Evolutionary conservation across 108 stramenopile species (phyloP).

Genomic region (Cyclotella atomus): DNA sequence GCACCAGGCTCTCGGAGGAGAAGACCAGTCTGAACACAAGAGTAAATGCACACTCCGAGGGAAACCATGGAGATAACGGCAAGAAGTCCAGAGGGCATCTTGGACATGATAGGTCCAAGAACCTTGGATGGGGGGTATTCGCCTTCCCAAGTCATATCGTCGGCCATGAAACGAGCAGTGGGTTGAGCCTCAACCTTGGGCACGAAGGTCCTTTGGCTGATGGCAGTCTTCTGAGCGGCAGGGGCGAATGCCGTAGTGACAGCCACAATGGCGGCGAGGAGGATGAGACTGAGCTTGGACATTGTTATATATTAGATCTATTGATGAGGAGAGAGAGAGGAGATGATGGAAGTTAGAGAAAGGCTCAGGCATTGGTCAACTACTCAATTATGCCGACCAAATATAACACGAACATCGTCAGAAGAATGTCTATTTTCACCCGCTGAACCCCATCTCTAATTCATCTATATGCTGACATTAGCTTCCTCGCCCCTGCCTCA

Average conservation of each 20-base stretch:
- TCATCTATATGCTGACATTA: too few relatives aligned
- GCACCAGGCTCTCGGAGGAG: conserved; percentile 88
- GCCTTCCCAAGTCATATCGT: conserved; percentile 93
- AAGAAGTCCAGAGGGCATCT: conserved; percentile 90
- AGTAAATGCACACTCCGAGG: conserved; percentile 71
- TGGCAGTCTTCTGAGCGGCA: conserved; percentile 42
- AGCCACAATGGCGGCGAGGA: conserved; percentile 78
- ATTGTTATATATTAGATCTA: conserved; percentile 28
- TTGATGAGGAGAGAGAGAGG: background rate
- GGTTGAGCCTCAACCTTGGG: conserved; percentile 40
- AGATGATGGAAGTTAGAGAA: too few relatives aligned
- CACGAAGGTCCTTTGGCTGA: conserved; percentile 35
- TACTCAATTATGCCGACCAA: too few relatives aligned
- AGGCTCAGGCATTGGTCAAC: too few relatives aligned
- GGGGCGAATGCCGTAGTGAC: conserved; percentile 77
- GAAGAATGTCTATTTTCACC: too few relatives aligned
- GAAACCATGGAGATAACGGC: conserved; percentile 75
- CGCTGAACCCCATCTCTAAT: too few relatives aligned
- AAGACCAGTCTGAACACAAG: conserved; percentile 63
- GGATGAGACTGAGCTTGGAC: conserved; percentile 62
- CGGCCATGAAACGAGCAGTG: conserved; percentile 66
- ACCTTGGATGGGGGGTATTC: conserved; percentile 94
- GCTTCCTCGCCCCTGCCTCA: too few relatives aligned
- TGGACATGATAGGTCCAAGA: conserved; percentile 93
- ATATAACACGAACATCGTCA: too few relatives aligned